These are phyloP conservation scores for Nissolia schottii DNA, from an alignment of 306 rosid genomes.

Conservation along the genomic window DNA sequence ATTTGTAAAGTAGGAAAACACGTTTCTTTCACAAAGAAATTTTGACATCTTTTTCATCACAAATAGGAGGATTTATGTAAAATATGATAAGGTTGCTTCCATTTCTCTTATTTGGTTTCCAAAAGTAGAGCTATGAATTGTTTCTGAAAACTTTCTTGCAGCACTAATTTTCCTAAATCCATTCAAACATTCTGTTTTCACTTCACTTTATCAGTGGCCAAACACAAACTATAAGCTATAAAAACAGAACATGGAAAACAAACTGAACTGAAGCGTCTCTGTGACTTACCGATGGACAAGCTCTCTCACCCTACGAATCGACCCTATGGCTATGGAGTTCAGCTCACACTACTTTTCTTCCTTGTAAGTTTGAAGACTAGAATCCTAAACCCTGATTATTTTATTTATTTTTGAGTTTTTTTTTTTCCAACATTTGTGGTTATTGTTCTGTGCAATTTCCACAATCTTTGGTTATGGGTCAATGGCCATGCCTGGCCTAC, in stretches of 20 bases:
- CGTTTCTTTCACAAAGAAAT: not conserved
- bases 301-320: not conserved
- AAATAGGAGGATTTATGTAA: not conserved
- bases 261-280: not conserved
- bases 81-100: not conserved
- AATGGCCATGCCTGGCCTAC: too few species aligned
- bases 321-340: not conserved
- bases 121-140: not conserved
- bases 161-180: not conserved
- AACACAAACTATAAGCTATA: not conserved
- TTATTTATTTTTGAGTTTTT: too few species aligned
- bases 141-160: not conserved
- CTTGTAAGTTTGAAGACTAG: not conserved
- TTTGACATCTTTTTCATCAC: not conserved
- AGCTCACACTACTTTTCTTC: not conserved
- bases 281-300: not conserved
- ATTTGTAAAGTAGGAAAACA: too few species aligned
- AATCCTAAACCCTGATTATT: not conserved
- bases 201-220: not conserved
- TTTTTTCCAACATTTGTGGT: too few species aligned
- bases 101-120: not conserved
- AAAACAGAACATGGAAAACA: not conserved
- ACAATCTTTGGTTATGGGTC: not conserved
- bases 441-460: not conserved
- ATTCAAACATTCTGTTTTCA: not conserved